Percentiles rank a stretch among this genome's conserved stretches.
phyloP scores from a whole-genome alignment of 352 stramenopile species.

The Phytopythium litorale region DNA sequence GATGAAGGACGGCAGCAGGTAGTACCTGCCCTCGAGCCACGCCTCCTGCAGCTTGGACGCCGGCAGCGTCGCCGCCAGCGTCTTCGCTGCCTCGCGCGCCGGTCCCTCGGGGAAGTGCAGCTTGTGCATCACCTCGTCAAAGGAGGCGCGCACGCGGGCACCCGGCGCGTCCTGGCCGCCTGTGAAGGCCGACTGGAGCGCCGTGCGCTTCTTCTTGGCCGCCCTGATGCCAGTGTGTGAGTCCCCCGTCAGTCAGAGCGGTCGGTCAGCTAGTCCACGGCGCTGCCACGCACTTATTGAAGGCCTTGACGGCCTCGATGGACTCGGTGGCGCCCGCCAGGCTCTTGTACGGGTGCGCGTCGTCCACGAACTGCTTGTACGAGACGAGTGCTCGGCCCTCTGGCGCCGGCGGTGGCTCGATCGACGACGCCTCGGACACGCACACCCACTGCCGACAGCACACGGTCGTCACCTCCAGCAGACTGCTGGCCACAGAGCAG shows the following conservation, averaged over 20 bases:
- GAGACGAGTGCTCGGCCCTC: conserved; percentile 32
- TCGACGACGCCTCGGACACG: conserved; percentile 48
- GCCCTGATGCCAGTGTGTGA: conserved; percentile 10
- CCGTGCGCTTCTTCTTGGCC: conserved; percentile 76
- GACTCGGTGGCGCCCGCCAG: conserved; percentile 16
- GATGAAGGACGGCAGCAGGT: conserved; percentile 80
- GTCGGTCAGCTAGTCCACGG: neutral
- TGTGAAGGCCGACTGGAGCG: conserved; percentile 75
- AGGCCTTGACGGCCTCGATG: conserved; percentile 62
- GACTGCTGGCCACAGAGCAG: too few relatives aligned
- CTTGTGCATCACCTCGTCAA: conserved; percentile 69
- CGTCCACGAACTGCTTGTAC: conserved; percentile 86
- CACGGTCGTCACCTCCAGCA: neutral
- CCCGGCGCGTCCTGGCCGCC: conserved; percentile 38
- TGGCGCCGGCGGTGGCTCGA: conserved; percentile 25
- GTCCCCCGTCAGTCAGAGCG: neutral
- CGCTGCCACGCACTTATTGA: conserved; percentile 45
- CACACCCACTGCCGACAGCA: conserved; percentile 40
- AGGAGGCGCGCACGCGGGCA: conserved; percentile 34
- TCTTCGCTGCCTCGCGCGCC: conserved; percentile 38
- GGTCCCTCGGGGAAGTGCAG: conserved; percentile 58
- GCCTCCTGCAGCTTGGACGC: conserved; percentile 59
- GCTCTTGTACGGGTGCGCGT: conserved; percentile 62
- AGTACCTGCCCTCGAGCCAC: conserved; percentile 71
- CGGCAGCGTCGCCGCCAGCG: conserved; percentile 37